A percentile compares a stretch with the other conserved stretches of the same genome.
Evolutionary conservation across 1,139 yeast species (phyloP).

Genomic region (Taphrina flavorubra): DNA sequence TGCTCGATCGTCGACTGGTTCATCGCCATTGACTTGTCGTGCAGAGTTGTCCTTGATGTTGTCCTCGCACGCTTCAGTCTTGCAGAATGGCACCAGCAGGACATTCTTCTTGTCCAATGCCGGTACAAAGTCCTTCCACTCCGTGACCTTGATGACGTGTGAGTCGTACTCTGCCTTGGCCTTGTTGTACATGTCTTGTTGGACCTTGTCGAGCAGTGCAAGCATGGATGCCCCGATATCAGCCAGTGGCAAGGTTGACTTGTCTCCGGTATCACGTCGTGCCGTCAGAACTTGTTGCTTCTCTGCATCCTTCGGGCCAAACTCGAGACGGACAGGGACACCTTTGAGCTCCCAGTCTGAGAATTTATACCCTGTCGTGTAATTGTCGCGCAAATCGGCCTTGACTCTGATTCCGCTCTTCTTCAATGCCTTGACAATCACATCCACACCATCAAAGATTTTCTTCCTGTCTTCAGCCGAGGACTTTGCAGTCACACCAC

Average conservation of each 20-base stretch:
- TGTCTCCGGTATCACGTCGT: constrained; percentile 87
- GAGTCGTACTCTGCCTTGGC: constrained; percentile 84
- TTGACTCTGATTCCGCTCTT: constrained; percentile 68
- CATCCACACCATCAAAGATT: constrained; percentile 71
- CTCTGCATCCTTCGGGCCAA: constrained; percentile 93
- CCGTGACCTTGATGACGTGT: constrained; percentile 78
- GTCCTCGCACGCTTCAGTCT: constrained; percentile 90
- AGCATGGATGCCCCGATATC: constrained; percentile 74
- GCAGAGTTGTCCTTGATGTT: constrained; percentile 94
- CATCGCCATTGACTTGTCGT: constrained; percentile 76
- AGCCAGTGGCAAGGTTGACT: constrained; percentile 67
- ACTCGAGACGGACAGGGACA: constrained; percentile 87
- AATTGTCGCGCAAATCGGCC: constrained; percentile 90
- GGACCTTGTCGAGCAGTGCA: constrained; percentile 78
- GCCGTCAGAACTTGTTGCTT: constrained; percentile 82
- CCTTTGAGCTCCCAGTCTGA: constrained; percentile 97
- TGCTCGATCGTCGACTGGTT: constrained; percentile 90
- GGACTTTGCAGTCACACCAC: constrained; percentile 89
- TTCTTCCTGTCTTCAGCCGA: constrained; percentile 72
- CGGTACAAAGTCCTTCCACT: constrained; percentile 92
- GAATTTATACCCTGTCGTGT: constrained; percentile 99
- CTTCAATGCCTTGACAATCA: constrained; percentile 65
- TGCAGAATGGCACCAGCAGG: constrained; percentile 97
- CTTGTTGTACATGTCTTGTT: constrained; percentile 68
- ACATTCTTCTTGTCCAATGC: constrained; percentile 90